Evolutionary conservation across 2,329 filamentous ascomycete genomes (phyloP).

Genomic region (Cercospora sp.): DNA sequence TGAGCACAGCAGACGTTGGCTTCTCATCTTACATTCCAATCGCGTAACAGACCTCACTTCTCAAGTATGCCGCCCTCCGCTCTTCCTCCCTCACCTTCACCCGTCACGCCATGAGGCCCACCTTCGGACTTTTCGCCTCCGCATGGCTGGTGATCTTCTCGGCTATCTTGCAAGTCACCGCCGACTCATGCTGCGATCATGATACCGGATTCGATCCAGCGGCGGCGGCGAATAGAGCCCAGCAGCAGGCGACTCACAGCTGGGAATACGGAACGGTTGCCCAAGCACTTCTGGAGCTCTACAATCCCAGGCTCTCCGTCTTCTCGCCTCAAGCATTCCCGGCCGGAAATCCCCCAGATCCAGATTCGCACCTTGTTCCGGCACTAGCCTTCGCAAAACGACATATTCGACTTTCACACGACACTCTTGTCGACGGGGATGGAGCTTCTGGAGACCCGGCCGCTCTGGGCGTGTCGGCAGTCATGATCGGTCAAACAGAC

Average conservation of each 20-base stretch:
- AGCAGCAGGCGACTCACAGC: conserved; percentile 26
- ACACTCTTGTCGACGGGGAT: conserved; percentile 41
- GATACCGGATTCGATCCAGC: conserved; percentile 20
- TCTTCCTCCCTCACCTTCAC: background rate
- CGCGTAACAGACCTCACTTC: background rate
- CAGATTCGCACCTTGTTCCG: conserved; percentile 15
- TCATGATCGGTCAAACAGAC: conserved; percentile 46
- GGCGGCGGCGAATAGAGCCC: conserved; percentile 16
- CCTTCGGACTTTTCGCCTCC: background rate
- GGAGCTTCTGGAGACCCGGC: conserved; percentile 47
- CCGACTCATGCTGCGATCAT: conserved; percentile 17
- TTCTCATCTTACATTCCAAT: conserved; percentile 10
- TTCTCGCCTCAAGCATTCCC: conserved; percentile 21
- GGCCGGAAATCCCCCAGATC: conserved; percentile 6
- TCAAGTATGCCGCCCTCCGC: background rate
- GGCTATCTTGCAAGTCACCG: background rate
- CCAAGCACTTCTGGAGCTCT: conserved; percentile 45
- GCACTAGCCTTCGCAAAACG: conserved; percentile 32
- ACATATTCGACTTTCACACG: conserved; percentile 39
- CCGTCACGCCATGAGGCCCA: conserved; percentile 1
- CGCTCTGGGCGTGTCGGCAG: conserved; percentile 48
- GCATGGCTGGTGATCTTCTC: background rate
- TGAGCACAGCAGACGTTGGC: conserved; percentile 3
- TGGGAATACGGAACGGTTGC: conserved; percentile 47
- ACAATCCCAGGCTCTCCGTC: conserved; percentile 39